Percentiles rank a stretch among this genome's conserved stretches.
Conservation (phyloP, 768 basidiomycete genomes). For the Suillus brevipes region DNA sequence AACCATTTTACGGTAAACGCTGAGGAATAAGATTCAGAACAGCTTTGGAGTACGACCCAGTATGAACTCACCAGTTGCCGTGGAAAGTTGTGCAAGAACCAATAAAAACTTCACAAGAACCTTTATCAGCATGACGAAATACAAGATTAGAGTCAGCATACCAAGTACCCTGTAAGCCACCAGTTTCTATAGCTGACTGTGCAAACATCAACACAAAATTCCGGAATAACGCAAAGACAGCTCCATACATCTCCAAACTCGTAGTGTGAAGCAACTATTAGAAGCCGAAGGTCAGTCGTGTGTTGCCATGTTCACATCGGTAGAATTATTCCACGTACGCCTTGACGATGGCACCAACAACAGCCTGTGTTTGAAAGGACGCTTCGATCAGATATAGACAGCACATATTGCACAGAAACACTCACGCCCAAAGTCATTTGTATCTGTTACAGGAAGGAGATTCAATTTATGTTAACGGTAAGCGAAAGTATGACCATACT, state of each 20-base stretch:
- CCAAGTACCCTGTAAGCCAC: conserved; percentile 45
- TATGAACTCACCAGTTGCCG: conserved; percentile 40
- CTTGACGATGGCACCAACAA: conserved; percentile 60
- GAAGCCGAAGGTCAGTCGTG: background rate
- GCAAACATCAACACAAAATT: background rate
- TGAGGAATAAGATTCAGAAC: conserved; percentile 19
- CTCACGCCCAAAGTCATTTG: conserved; percentile 44
- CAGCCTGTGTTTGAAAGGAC: conserved; percentile 34
- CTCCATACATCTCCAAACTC: conserved; percentile 60
- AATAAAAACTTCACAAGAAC: conserved; percentile 40
- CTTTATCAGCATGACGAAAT: conserved; percentile 3
- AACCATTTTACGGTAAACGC: conserved; percentile 50
- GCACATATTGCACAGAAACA: background rate
- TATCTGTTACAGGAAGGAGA: conserved; percentile 29
- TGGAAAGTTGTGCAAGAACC: conserved; percentile 48
- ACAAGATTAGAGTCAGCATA: conserved; percentile 27
- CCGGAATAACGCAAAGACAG: conserved; percentile 10
- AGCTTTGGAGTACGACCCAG: background rate
- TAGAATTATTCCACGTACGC: conserved; percentile 36
- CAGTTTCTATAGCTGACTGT: conserved; percentile 58
- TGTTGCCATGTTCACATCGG: background rate
- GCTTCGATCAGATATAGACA: conserved; percentile 5
- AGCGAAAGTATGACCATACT: conserved; percentile 33
- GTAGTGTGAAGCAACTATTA: conserved; percentile 53
- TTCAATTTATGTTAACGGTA: conserved; percentile 14